These are phyloP conservation scores for Galeopsis tetrahit DNA, from an alignment of 257 asterid species.

Conservation along the genomic window DNA sequence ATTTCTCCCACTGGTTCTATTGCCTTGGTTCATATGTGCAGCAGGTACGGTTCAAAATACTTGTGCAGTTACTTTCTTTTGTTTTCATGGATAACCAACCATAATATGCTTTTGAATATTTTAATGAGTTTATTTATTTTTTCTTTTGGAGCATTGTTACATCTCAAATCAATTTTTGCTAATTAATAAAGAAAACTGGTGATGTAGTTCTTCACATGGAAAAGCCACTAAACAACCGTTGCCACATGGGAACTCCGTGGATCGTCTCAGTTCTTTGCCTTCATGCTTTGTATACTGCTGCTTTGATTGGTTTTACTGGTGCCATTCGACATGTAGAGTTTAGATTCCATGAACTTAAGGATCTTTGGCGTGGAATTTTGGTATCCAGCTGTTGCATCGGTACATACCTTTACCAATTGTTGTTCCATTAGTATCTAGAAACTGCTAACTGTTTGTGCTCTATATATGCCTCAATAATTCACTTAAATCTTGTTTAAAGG, in stretches of 20 bases:
- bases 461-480: slow-evolving; percentile 18
- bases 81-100: background rate
- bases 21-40: slow-evolving; percentile 78
- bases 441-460: background rate
- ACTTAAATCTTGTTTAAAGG: slow-evolving; percentile 44
- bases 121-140: background rate
- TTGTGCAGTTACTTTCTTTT: slow-evolving; percentile 29
- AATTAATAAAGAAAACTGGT: slow-evolving; percentile 21
- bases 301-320: slow-evolving; percentile 71
- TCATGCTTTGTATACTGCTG: slow-evolving; percentile 69
- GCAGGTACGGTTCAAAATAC: slow-evolving; percentile 50
- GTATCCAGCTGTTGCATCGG: slow-evolving; percentile 71
- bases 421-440: background rate
- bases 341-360: slow-evolving; percentile 85
- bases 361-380: slow-evolving; percentile 83
- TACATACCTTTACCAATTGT: slow-evolving; percentile 29
- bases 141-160: background rate
- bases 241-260: slow-evolving; percentile 79
- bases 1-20: slow-evolving; percentile 62
- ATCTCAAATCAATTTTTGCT: slow-evolving; percentile 17
- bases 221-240: slow-evolving; percentile 73
- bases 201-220: slow-evolving; percentile 63
- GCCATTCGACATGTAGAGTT: slow-evolving; percentile 80
- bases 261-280: slow-evolving; percentile 64
- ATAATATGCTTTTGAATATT: background rate